phyloP scores from a whole-genome alignment of 1,284 basidiomycete species.

The Neotropicomus parvogracilis region DNA sequence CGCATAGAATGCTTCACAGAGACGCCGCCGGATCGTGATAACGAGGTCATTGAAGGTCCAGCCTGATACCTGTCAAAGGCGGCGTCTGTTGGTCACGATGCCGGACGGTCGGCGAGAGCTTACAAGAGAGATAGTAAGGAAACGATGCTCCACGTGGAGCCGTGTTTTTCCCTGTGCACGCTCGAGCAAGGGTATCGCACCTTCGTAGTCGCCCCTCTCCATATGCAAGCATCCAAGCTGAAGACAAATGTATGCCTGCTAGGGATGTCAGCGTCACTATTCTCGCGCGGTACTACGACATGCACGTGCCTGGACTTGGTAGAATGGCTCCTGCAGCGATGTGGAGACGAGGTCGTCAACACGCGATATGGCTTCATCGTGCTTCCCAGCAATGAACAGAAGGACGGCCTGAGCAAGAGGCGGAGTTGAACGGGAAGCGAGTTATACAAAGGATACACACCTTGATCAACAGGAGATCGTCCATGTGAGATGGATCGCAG shows the following conservation, averaged over 20 bases:
- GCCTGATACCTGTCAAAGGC: not conserved
- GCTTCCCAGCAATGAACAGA: too few species aligned
- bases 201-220: not conserved
- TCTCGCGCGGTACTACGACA: not conserved
- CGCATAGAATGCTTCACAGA: not conserved
- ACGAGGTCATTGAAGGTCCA: not conserved
- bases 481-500: too few species aligned
- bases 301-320: not conserved
- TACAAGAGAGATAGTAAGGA: not conserved
- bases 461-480: too few species aligned
- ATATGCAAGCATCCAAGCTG: not conserved
- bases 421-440: too few species aligned
- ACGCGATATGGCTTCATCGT: too few species aligned
- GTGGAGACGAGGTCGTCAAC: too few species aligned
- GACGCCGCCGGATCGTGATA: not conserved
- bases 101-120: too few species aligned
- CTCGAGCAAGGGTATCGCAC: not conserved
- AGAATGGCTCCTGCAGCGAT: too few species aligned
- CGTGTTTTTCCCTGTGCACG: not conserved
- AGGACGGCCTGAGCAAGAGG: too few species aligned
- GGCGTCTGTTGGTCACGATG: too few species aligned
- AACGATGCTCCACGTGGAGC: too few species aligned
- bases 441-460: too few species aligned
- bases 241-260: not conserved
- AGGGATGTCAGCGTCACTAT: not conserved